Evolutionary conservation across 2,329 filamentous ascomycete genomes (phyloP).

Genomic region (Penicillium brasilianum): DNA sequence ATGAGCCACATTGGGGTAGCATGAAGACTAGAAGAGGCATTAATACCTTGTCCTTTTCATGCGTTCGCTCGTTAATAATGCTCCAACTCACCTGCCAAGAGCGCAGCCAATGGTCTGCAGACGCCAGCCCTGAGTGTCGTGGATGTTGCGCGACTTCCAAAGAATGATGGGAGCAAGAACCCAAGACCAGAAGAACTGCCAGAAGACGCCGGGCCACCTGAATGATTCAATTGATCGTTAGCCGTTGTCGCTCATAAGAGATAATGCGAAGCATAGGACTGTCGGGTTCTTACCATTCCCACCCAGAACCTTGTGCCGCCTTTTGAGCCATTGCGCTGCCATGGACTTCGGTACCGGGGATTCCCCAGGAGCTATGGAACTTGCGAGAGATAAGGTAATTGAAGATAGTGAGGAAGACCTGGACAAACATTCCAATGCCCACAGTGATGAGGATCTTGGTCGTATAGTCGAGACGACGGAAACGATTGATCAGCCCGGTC

Average conservation of each 20-base stretch:
- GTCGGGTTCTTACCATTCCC: conserved; percentile 63
- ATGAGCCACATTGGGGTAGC: conserved; percentile 70
- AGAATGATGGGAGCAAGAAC: conserved; percentile 11
- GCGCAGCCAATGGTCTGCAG: conserved; percentile 63
- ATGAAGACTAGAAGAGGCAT: conserved; percentile 49
- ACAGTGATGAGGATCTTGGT: conserved; percentile 47
- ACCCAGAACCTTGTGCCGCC: conserved; percentile 56
- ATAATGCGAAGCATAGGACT: not conserved
- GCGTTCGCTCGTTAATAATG: not conserved
- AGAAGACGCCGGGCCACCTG: conserved; percentile 22
- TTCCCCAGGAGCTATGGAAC: conserved; percentile 28
- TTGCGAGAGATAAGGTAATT: conserved; percentile 59
- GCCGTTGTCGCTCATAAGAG: not conserved
- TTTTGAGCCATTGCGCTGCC: conserved; percentile 49
- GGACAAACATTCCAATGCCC: conserved; percentile 57
- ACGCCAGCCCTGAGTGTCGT: conserved; percentile 70
- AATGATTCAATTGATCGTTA: conserved; percentile 7
- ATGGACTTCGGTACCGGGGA: conserved; percentile 59
- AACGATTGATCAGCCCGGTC: conserved; percentile 29
- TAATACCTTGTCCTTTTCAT: not conserved
- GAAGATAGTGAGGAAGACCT: conserved; percentile 43
- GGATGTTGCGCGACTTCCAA: conserved; percentile 48
- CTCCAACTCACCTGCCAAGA: conserved; percentile 40
- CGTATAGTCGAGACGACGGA: conserved; percentile 34
- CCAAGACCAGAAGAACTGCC: conserved; percentile 32